A percentile compares a stretch with the other conserved stretches of the same genome.
These are phyloP conservation scores for Cerioporus squamosus DNA, from an alignment of 1,284 basidiomycete genomes.

Conservation along the genomic window DNA sequence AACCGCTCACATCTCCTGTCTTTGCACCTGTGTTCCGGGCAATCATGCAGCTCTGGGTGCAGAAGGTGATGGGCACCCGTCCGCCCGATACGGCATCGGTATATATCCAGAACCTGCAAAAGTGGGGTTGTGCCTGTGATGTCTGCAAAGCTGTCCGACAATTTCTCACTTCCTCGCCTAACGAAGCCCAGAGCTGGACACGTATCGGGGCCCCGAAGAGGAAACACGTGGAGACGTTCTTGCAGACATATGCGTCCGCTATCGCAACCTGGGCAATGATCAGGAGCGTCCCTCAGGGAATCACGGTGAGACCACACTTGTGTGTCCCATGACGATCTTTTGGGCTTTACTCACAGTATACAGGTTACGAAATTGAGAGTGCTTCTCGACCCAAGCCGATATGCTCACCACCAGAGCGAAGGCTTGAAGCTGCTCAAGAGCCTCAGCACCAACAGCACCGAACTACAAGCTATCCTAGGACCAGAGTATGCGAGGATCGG, in stretches of 20 bases:
- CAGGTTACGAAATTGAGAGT: not conserved
- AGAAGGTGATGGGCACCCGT: not conserved
- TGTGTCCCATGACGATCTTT: not conserved
- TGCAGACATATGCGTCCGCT: not conserved
- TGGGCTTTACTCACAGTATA: not conserved
- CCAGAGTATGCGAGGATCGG: not conserved
- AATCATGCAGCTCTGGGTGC: not conserved
- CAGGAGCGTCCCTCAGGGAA: too few relatives aligned
- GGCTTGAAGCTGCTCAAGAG: not conserved
- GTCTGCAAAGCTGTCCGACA: too few relatives aligned
- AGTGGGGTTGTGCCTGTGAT: not conserved
- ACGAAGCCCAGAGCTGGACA: not conserved
- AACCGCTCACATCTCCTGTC: not conserved
- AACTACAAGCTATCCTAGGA: not conserved
- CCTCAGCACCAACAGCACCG: not conserved
- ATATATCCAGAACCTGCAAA: not conserved
- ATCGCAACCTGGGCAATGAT: too few relatives aligned
- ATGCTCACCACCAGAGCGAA: not conserved
- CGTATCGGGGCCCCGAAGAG: not conserved
- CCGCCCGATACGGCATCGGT: not conserved
- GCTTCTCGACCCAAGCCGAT: not conserved
- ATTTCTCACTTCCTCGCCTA: not conserved
- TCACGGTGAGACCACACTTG: not conserved
- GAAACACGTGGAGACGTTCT: not conserved
- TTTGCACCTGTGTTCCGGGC: conserved; percentile 4